Evolutionary conservation across 106 monocot genomes (phyloP).

Genomic region (Vanilla planifolia): DNA sequence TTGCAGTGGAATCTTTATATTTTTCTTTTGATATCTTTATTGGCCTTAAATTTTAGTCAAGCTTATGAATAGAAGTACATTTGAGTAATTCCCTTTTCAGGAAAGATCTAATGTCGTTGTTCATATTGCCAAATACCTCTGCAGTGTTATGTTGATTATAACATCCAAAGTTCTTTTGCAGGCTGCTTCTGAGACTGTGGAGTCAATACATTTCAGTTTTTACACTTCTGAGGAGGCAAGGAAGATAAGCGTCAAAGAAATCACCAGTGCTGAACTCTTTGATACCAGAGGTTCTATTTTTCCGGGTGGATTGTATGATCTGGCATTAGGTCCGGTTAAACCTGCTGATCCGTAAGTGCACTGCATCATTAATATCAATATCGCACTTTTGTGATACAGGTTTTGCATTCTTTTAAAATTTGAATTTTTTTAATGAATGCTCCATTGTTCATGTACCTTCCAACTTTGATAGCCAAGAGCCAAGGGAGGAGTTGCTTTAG

Average conservation of each 20-base stretch:
- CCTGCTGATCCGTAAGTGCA: conserved; percentile 44
- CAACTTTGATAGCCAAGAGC: too few species aligned
- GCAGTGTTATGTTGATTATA: neutral
- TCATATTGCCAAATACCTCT: neutral
- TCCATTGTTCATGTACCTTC: neutral
- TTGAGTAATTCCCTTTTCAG: too few species aligned
- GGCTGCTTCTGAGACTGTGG: conserved; percentile 48
- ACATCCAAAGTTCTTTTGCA: conserved; percentile 1
- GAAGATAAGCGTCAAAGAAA: conserved; percentile 50
- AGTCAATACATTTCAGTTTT: conserved; percentile 44
- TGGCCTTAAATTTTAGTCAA: neutral
- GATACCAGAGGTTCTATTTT: conserved; percentile 36
- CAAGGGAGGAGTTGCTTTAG: too few species aligned
- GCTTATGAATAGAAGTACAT: neutral
- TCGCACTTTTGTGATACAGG: neutral
- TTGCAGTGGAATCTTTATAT: neutral
- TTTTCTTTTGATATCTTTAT: neutral
- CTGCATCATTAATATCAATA: neutral
- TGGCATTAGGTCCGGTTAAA: conserved; percentile 44
- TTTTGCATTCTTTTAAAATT: neutral
- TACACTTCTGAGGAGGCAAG: conserved; percentile 38
- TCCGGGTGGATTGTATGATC: conserved; percentile 47
- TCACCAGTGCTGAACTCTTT: conserved; percentile 38
- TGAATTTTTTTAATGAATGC: neutral
- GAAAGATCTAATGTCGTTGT: too few species aligned